Evolutionary conservation across 345 rosid genomes (phyloP), one percentile per base, ranked within the genome.

Genomic region (Citrus cavaleriei): DNA sequence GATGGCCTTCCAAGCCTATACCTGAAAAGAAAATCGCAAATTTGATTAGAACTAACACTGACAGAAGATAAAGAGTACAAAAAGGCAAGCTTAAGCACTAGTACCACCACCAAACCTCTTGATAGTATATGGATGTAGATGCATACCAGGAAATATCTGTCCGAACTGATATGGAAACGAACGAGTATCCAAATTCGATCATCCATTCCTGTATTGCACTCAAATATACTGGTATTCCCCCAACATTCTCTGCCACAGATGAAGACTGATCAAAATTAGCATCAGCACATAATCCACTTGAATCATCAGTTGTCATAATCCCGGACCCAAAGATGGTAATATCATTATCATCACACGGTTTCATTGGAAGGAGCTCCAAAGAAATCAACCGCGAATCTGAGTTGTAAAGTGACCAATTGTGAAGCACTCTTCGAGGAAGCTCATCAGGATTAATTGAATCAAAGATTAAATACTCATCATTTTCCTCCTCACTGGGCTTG

Each of bases 371-470:
- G 60, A 91, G 91, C 87, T 95, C 98, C 83, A 93, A 82, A 32
- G 99, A 91, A 73, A 91, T 83, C 77, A 95, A 76, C 75, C 90
- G 85, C 2, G 80, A 82, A 67, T 95, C 93, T 9, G 88, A 90
- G 75, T 95, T 91, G 84, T 92, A 93, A 49, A 95, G 91, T 10
- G 99, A 85, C 98, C 98, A 95, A 58, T 92, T 83, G 64, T 95
- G 90, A 28, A 93, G 93, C 90, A 88, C 80, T 66, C 77, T 87
- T 57, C 77, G 83, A 66, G 94, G 98, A 42, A 95, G 93, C 10
- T 88, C 86, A 37, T 80, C 80, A 57, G 86, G 78, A 74, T 87
- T 27, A 57, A 76, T 63, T 40, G 82, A 71, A 13, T 84, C 92
- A 78, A 82, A 83, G 10, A 88, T 77, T 60, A 90, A 32, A 71